Conservation (phyloP, 352 stramenopile genomes). For the Thalassiosira exigua region DNA sequence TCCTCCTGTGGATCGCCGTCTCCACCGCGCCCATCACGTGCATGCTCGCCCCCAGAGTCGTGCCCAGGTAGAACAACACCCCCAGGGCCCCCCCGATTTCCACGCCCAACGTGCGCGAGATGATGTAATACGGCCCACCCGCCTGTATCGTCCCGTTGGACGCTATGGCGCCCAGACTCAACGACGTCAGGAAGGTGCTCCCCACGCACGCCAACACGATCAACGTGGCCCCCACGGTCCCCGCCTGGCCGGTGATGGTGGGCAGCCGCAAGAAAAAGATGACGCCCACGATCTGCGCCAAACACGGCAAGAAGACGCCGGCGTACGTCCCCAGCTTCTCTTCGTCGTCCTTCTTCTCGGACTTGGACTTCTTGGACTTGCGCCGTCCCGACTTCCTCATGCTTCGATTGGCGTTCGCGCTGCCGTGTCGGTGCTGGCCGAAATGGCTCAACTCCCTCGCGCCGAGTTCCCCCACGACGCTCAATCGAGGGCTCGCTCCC, state of each 20-base stretch:
- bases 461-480: too few relatives aligned
- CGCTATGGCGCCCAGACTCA: constrained; percentile 88
- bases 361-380: too few relatives aligned
- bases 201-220: constrained; percentile 84
- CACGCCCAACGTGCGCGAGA: constrained; percentile 83
- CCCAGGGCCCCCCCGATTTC: constrained; percentile 90
- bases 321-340: constrained; percentile 64
- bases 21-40: constrained; percentile 86
- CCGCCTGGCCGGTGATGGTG: constrained; percentile 88
- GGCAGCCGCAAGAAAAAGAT: constrained; percentile 90
- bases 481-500: too few relatives aligned
- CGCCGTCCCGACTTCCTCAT: too few relatives aligned
- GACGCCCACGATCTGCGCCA: constrained; percentile 91
- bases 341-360: too few relatives aligned
- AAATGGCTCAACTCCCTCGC: too few relatives aligned
- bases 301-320: constrained; percentile 89
- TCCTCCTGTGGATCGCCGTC: constrained; percentile 64
- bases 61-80: constrained; percentile 91
- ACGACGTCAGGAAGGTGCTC: constrained; percentile 87
- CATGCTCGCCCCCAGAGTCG: constrained; percentile 78
- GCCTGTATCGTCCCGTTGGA: constrained; percentile 88
- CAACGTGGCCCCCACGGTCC: constrained; percentile 63
- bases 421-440: too few relatives aligned
- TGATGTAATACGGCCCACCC: constrained; percentile 86
- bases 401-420: too few relatives aligned